Base-by-base conservation (phyloP, 257 asterid genomes). In the Marsdenia floribunda region DNA sequence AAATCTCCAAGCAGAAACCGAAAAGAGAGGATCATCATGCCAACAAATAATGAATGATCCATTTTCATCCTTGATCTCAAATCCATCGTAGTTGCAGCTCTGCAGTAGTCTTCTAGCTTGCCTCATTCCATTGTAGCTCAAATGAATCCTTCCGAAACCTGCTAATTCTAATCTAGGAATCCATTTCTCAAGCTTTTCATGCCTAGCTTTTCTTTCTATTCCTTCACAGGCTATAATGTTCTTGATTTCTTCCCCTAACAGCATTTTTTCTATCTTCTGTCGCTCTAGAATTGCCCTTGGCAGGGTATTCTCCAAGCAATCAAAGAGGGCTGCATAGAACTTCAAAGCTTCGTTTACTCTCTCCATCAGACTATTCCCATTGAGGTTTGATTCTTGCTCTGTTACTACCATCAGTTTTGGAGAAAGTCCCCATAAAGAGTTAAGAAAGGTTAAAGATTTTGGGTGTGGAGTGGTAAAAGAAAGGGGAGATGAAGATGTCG, bases 111-210 rank as follows among this genome's bases (percentile, higher is more conserved):
- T 86, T 83, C 79, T 86, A 1, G 90, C 97, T 70, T 85, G 91
- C 74, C 83, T 12, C 89, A 91, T 89, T 6, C 80, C 88, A 40
- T 84, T 78, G 72, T 83, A 87, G 83, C 93, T 89, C 44, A 91
- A 84, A 8, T 80, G 77, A 71, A 89, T 86, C 80, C 76, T 87
- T 18, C 84, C 85, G 24, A 91, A 91, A 21, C 95, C 95, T 22
- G 89, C 84, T 38, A 73, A 75, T 81, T 89, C 93, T 21, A 91
- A 73, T 80, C 89, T 85, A 37, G 82, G 86, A 73, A 80, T 84
- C 95, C 97, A 91, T 69, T 82, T 91, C 49, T 86, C 93, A 2
- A 89, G 91, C 87, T 86, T 91, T 76, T 91, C 97, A 33, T 89
- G 93, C 38, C 95, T 85, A 59, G 75, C 78, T 82, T 75, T 89